Base-by-base conservation (phyloP, 2,329 filamentous ascomycete genomes). In the Alternaria conjuncta region DNA sequence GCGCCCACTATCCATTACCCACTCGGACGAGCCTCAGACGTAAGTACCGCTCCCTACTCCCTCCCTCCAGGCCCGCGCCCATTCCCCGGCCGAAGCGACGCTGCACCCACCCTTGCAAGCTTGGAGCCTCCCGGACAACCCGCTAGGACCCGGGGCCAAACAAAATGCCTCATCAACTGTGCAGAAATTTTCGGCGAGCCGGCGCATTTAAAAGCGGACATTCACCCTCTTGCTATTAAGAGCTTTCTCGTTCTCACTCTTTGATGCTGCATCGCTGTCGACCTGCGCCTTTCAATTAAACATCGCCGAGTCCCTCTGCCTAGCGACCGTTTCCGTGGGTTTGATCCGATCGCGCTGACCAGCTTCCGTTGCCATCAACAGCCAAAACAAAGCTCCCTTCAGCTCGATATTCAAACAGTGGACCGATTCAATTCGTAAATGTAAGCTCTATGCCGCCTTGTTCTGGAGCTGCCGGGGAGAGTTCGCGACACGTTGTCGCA, bases 131-230 rank as follows among this genome's bases (percentile, higher is more conserved):
- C 75, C 75, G 71, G 71, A 62, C 64, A 61, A 60, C 67, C 72
- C 74, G 70, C 69, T 70, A 55, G 69, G 71, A 71, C 69, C 75
- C 73, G 69, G 66, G 66, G 62, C 72, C 69, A 76, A 74, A 73
- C 74, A 74, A 77, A 79, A 78, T 78, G 70, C 77, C 76, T 77
- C 76, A 78, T 67, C 55, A 64, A 57, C 54, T 69, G 36, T 41
- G 73, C 72, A 76, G 73, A 75, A 73, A 68, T 75, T 78, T 78
- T 78, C 73, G 70, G 74, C 68, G 46, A 70, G 50, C 67, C 65
- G 67, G 66, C 63, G 64, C 53, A 59, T 67, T 77, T 78, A 74
- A 77, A 77, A 76, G 69, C 70, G 66, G 68, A 62, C 59, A 64
- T 65, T 61, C 63, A 67, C 60, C 68, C 68, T 63, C 57, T 57